A percentile compares a stretch with the other conserved stretches of the same genome.
Evolutionary conservation across 495 filamentous ascomycete species (phyloP).

Genomic region (Aspergillus diversus): DNA sequence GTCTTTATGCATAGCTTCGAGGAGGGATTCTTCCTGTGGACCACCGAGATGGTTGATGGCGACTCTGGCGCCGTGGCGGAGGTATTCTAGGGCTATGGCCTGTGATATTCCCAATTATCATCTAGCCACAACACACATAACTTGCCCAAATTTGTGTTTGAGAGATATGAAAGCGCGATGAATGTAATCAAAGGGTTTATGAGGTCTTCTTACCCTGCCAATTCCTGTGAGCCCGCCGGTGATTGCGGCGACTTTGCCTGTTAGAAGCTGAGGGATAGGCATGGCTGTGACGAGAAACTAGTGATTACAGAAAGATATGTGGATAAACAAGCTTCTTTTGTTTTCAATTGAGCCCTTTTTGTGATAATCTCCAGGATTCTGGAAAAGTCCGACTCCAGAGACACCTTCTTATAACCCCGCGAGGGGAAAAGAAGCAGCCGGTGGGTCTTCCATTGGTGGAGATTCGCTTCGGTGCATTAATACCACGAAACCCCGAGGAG

Average conservation of each 20-base stretch:
- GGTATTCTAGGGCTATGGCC: constrained; percentile 72
- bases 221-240: constrained; percentile 79
- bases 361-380: background rate
- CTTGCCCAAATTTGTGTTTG: background rate
- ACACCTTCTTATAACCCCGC: constrained; percentile 1
- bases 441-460: background rate
- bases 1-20: constrained; percentile 56
- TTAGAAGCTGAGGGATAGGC: constrained; percentile 45
- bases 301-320: background rate
- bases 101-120: constrained; percentile 17
- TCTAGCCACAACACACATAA: no score
- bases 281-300: constrained; percentile 22
- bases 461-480: constrained; percentile 1
- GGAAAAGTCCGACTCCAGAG: background rate
- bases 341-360: background rate
- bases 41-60: constrained; percentile 72
- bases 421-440: background rate
- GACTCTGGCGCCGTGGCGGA: constrained; percentile 70
- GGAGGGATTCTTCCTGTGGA: constrained; percentile 52
- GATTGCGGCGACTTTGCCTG: constrained; percentile 72
- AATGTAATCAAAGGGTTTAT: background rate
- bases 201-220: constrained; percentile 51
- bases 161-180: background rate
- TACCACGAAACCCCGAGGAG: constrained; percentile 1
- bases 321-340: background rate